Evolutionary conservation across 2,329 filamentous ascomycete genomes (phyloP), one percentile per base, ranked within the genome.

Genomic region (Sclerotinia glacialis): DNA sequence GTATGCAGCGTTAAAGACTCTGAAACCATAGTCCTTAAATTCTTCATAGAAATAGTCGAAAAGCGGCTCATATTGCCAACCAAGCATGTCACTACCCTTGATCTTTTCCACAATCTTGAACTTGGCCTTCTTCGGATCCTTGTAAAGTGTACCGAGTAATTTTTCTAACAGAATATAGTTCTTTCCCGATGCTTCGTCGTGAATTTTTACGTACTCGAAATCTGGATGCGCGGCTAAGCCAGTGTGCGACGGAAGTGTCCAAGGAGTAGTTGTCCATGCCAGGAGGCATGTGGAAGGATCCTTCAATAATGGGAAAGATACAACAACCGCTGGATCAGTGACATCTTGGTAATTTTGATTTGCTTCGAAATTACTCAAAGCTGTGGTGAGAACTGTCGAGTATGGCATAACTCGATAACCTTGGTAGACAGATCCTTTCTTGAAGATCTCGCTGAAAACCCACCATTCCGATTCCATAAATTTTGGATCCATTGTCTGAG

Each of bases 401-500:
- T 95, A 98, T 16, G 94, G 94, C 91, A 98, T 95, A 69, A 98
- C 92, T 75, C 89, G 88, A 78, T 95, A 91, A 53, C 92, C 93
- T 72, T 92, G 90, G 78, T 97, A 98, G 65, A 97, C 92, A 69
- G 90, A 83, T 66, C 88, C 91, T 80, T 97, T 96, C 73, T 96
- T 91, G 77, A 92, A 96, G 31, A 97, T 83, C 77, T 94, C 87
- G 81, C 95, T 96, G 83, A 97, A 97, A 23, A 95, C 90, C 93
- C 94, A 97, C 94, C 94, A 98, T 71, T 91, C 87, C 0, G 90
- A 90, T 81, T 97, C 94, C 94, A 97, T 98, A 80, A 96, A 98
- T 26, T 83, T 88, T n/a, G 89, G 84, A 77, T 98, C 90, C 92
- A 97, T 97, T 46, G 92, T 97, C 89, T 90, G 46, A 40, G 40